Percentiles rank a stretch among this genome's conserved stretches.
phyloP scores from a whole-genome alignment of 768 basidiomycete genomes.

The Calocybe indica region DNA sequence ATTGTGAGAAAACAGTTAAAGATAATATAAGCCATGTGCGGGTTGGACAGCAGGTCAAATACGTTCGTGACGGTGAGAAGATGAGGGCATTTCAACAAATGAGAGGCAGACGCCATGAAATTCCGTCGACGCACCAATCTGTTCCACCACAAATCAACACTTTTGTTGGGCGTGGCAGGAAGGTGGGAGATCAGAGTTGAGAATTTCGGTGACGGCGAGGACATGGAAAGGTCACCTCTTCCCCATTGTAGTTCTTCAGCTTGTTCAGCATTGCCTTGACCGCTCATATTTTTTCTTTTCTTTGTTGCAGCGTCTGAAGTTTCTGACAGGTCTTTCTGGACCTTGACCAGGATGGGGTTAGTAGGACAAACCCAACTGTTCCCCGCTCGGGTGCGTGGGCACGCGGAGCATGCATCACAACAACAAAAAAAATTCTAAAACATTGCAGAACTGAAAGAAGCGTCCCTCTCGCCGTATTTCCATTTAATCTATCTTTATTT shows the following conservation, averaged over 20 bases:
- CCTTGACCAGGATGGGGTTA: not conserved
- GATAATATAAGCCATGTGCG: not conserved
- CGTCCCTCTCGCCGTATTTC: no score
- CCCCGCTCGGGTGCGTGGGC: not conserved
- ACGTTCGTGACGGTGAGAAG: not conserved
- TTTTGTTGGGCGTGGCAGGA: slow-evolving; percentile 19
- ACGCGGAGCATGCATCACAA: not conserved
- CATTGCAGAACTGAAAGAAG: no score
- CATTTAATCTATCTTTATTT: no score
- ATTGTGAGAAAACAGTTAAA: not conserved
- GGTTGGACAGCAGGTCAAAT: no score
- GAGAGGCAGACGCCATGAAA: slow-evolving; percentile 1
- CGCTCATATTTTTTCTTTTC: not conserved
- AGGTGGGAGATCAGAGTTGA: slow-evolving; percentile 6
- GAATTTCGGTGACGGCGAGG: slow-evolving; percentile 6
- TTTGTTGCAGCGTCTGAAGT: not conserved
- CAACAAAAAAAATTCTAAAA: not conserved
- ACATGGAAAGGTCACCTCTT: not conserved
- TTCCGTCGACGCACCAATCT: slow-evolving; percentile 60
- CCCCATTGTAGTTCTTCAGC: slow-evolving; percentile 1
- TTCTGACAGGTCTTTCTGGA: not conserved
- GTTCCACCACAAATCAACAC: slow-evolving; percentile 85
- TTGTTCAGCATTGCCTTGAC: not conserved
- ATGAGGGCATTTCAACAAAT: slow-evolving; percentile 21
- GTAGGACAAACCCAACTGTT: not conserved